Evolutionary conservation across 139 green algal genomes (phyloP).

Genomic region (Tetraselmis chui): DNA sequence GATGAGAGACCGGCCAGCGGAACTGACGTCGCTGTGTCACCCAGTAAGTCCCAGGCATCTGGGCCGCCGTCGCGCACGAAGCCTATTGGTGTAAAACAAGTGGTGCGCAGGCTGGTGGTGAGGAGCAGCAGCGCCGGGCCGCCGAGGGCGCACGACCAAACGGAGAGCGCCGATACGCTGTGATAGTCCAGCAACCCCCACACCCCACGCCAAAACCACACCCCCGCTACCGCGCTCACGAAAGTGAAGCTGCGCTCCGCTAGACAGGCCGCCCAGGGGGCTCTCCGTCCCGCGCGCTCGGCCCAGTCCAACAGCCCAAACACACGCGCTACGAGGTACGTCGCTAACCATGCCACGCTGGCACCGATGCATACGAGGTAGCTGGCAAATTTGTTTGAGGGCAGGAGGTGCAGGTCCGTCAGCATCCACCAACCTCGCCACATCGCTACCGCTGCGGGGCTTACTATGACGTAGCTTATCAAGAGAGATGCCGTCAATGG

Average conservation of each 20-base stretch:
- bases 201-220: not conserved
- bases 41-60: not conserved
- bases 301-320: not conserved
- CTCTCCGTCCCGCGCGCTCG: not conserved
- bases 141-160: not conserved
- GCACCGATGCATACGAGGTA: not conserved
- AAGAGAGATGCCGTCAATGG: too few species aligned
- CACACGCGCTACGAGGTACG: not conserved
- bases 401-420: not conserved
- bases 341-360: not conserved
- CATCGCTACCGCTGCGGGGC: not conserved
- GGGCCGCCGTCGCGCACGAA: not conserved
- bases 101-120: not conserved
- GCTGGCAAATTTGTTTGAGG: not conserved
- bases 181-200: not conserved
- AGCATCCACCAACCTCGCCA: not conserved
- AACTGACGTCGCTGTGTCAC: too few species aligned
- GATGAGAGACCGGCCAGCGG: too few species aligned
- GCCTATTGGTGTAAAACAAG: not conserved
- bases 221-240: not conserved
- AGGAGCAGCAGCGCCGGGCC: not conserved
- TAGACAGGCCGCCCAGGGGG: not conserved
- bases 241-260: not conserved
- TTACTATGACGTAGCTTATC: too few species aligned
- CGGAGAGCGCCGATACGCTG: not conserved